Evolutionary conservation across 495 filamentous ascomycete species (phyloP).

Genomic region (Xylaria castorea): DNA sequence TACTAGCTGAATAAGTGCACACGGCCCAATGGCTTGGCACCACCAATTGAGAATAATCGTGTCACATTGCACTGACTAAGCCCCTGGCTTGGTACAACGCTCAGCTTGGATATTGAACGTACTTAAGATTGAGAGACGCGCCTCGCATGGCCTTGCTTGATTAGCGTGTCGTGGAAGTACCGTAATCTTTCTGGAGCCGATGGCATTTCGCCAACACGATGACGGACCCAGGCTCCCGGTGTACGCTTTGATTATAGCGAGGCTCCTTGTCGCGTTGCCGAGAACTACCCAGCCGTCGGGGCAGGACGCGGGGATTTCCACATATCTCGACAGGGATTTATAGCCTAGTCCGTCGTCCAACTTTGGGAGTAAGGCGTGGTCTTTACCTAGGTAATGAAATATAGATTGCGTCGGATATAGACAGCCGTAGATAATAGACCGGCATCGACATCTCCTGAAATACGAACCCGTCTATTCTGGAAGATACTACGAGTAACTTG

Average conservation of each 20-base stretch:
- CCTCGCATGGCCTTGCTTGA: conserved; percentile 7
- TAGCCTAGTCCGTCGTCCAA: background rate
- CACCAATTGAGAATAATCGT: conserved; percentile 6
- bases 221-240: background rate
- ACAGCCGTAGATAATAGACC: background rate
- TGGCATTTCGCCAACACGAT: background rate
- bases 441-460: background rate
- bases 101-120: background rate
- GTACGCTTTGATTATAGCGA: background rate
- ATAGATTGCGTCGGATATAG: background rate
- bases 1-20: background rate
- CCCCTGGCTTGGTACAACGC: background rate
- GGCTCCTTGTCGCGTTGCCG: conserved; percentile 10
- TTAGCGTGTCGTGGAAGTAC: conserved; percentile 3
- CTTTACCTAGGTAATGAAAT: conserved; percentile 14
- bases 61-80: conserved; percentile 11
- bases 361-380: background rate
- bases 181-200: background rate
- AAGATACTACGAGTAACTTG: background rate
- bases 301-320: conserved; percentile 25
- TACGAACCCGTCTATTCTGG: background rate
- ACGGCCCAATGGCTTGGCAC: conserved; percentile 11
- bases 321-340: conserved; percentile 20
- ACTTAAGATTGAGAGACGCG: conserved; percentile 3
- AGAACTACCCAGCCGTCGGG: conserved; percentile 6